Percentiles rank a stretch among this genome's conserved stretches.
phyloP scores from a whole-genome alignment of 2,329 filamentous ascomycete species.

The Fusarium burgessii region DNA sequence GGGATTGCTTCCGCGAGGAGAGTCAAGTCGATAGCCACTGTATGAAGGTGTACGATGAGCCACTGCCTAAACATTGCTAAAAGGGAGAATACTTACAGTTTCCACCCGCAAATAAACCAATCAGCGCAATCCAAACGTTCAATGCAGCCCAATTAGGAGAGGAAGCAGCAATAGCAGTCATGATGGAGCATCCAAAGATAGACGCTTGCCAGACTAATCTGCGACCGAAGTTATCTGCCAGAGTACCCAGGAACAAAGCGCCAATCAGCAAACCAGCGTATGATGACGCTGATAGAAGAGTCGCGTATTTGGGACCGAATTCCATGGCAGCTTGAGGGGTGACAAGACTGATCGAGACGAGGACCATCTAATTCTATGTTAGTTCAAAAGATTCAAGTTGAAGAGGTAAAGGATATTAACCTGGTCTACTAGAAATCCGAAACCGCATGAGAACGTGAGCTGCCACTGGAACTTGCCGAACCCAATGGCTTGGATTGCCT shows the following conservation, averaged over 20 bases:
- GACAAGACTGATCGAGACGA: background rate
- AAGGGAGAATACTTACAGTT: background rate
- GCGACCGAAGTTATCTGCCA: background rate
- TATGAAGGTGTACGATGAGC: background rate
- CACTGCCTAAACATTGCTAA: no score
- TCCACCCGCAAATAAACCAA: background rate
- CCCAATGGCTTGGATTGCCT: background rate
- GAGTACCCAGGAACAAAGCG: background rate
- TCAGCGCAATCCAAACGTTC: background rate
- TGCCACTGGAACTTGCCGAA: constrained; percentile 5
- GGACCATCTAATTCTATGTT: background rate
- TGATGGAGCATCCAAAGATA: background rate
- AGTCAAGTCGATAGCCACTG: background rate
- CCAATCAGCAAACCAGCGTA: background rate
- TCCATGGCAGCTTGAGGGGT: background rate
- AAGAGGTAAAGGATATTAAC: background rate
- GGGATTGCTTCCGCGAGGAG: background rate
- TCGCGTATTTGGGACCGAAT: background rate
- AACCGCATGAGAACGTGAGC: background rate
- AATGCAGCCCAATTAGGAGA: background rate
- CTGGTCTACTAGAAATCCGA: background rate
- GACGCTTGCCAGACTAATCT: background rate
- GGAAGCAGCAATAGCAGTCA: background rate
- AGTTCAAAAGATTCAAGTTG: background rate
- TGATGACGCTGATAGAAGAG: background rate